Base-by-base conservation (phyloP, 2,329 filamentous ascomycete genomes). In the Ciborinia camelliae region DNA sequence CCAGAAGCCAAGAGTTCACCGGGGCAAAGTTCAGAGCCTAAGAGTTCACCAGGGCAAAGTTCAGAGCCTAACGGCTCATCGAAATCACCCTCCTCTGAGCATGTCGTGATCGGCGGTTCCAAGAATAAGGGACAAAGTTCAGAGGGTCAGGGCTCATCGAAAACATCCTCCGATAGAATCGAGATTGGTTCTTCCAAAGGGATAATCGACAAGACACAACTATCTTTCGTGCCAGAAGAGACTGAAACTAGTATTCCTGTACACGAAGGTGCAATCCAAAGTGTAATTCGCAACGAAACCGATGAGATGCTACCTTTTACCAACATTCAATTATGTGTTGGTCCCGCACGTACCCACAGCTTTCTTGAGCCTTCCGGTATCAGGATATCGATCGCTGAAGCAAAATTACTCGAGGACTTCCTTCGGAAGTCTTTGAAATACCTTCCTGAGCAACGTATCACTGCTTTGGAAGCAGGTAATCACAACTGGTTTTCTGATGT, bases 1-100 rank as follows among this genome's bases (percentile, higher is more conserved):
- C 59, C 55, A 50, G 43, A 23, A 8, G 43, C 8, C 20, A 45
- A 45, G 20, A 45, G 20, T 30, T n/a, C n/a, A n/a, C n/a, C n/a
- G n/a, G n/a, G n/a, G n/a, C n/a, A n/a, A n/a, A n/a, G n/a, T n/a
- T 52, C 50, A 52, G 32, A 30, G 23, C 30, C 15, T n/a, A 61
- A 35, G 18, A 62, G 58, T 30, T n/a, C n/a, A n/a, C n/a, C n/a
- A n/a, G n/a, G n/a, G n/a, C n/a, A n/a, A n/a, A n/a, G n/a, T n/a
- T 52, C 50, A 52, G 32, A 30, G 23, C 30, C 15, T n/a, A 61
- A 35, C 18, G 54, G 58, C 37, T 62, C 60, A 39, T 67, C 63
- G 14, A 69, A 69, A 30, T 67, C 62, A 18, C 63, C 66, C 3
- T 67, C 68, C 9, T 70, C 68, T 3, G 68, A 70, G 58, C n/a